Base-by-base conservation (phyloP, 169 alveolate species). In the Toxoplasma gondii region DNA sequence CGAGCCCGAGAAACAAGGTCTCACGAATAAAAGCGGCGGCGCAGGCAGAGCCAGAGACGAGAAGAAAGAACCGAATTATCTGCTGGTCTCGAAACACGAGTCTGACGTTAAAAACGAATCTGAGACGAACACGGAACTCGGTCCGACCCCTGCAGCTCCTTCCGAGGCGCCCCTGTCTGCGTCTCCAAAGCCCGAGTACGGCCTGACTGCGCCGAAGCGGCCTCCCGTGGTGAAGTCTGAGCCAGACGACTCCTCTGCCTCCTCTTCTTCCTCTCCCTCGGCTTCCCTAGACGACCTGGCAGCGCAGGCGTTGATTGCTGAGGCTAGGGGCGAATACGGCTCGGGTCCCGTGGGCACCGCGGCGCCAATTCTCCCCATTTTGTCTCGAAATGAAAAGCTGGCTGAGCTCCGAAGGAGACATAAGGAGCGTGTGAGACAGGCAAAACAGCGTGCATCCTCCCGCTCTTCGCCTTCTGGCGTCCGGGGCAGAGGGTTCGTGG, bases 201-300 rank as follows among this genome's bases (percentile, higher is more conserved):
- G 90, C 0, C 90, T 24, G n/a, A 2, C 36, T 82, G 16, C 41
- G 5, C 41, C 53, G 36, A 82, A 12, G 64, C 41, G 5, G 17
- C 38, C 90, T 2, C 90, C 67, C 24, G 31, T 1, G 1, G 69
- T 38, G 2, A 82, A 82, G 41, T 17, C 53, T 4, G 67, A 38
- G 64, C 44, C 84, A 2, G 43, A 17, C 38, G 24, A 34, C 12
- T 74, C 49, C 44, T 7, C 84, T 24, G 34, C 90, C 22, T 4
- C 90, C 69, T 64, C 90, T 9, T 36, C 53, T 22, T 38, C 90
- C 24, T 22, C 90, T 36, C 24, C 36, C 97, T 91, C 97, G 97
- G 45, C 53, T 41, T 24, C 53, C 12, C 43, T 80, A 19, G 88
- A 88, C 49, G 93, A 54, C n/a, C 19, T 41, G 41, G 86, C 82